Conservation (phyloP, 1,284 basidiomycete genomes). For the Amylostereum areolatum region DNA sequence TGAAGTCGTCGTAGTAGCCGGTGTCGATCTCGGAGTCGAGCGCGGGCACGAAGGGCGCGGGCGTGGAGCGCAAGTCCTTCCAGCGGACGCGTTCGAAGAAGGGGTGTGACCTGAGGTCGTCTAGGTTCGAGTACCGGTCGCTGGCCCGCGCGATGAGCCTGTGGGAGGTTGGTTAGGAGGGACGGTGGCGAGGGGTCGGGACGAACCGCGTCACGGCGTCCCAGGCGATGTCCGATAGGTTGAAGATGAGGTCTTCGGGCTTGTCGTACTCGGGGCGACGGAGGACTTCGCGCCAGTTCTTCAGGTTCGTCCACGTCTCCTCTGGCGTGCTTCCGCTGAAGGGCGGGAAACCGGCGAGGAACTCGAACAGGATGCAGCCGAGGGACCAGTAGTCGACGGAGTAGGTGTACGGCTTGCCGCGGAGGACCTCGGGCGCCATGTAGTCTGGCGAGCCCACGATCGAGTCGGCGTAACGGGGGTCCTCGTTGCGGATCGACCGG, state of each 20-base stretch:
- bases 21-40: constrained; percentile 95
- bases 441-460: constrained; percentile 99
- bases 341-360: constrained; percentile 95
- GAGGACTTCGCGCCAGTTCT: constrained; percentile 94
- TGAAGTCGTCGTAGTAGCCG: constrained; percentile 98
- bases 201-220: constrained; percentile 84
- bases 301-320: constrained; percentile 99
- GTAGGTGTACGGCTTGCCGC: constrained; percentile 92
- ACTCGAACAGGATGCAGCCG: constrained; percentile 98
- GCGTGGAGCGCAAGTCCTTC: constrained; percentile 69
- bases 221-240: constrained; percentile 92
- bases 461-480: constrained; percentile 94
- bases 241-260: constrained; percentile 96
- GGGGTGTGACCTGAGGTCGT: constrained; percentile 72
- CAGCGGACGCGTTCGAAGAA: constrained; percentile 83
- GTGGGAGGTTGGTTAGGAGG: background rate
- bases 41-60: constrained; percentile 94
- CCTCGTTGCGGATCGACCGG: constrained; percentile 86
- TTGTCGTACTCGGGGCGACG: constrained; percentile 92
- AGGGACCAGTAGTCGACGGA: constrained; percentile 99
- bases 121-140: constrained; percentile 71
- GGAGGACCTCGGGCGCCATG: constrained; percentile 90
- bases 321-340: constrained; percentile 95
- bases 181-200: background rate
- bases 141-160: constrained; percentile 75